Evolutionary conservation across 257 asterid genomes (phyloP), one percentile per base, ranked within the genome.

Genomic region (Galeopsis tetrahit): DNA sequence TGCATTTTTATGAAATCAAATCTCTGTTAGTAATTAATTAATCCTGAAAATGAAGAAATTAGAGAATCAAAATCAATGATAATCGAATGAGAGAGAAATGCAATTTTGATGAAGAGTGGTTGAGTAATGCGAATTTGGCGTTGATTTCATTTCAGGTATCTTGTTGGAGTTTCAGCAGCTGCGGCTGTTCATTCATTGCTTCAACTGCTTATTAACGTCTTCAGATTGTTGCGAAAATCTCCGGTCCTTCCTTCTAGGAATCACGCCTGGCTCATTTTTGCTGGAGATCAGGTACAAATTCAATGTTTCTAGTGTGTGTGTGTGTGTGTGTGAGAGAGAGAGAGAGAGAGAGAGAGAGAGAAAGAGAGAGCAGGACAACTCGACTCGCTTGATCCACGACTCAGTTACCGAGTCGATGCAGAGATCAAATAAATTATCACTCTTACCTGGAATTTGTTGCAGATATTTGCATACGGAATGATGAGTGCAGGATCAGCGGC

Each of bases 401-500:
- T 49, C 56, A 49, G 56, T 49, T 49, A 1, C 53, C 13, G 52
- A 46, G 52, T 40, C 46, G 53, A 46, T 13, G 5, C 2, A 4
- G 6, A 46, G 53, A 10, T 10, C 3, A 10, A n/a, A 31, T 9
- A 5, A 9, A 52, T 5, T 42, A 2, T 10, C 7, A 5, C 5
- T 49, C 58, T 58, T 58, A 10, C n/a, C 17, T 4, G 15, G 1
- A 58, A 58, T 58, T 39, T 42, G 4, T 33, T 71, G 81, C 78
- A 93, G 98, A 69, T 93, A 51, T 86, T 93, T 75, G 91, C 92
- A 3, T 89, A 80, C 60, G 96, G 87, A 2, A 52, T 85, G 92
- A 86, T 93, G 87, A 89, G 98, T 36, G 98, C 93, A 9, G 97
- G 92, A 80, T 93, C 98, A 28, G 97, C 98, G 11, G 92, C 97